phyloP scores from a whole-genome alignment of 2,329 filamentous ascomycete species.

The Alternaria arborescens region DNA sequence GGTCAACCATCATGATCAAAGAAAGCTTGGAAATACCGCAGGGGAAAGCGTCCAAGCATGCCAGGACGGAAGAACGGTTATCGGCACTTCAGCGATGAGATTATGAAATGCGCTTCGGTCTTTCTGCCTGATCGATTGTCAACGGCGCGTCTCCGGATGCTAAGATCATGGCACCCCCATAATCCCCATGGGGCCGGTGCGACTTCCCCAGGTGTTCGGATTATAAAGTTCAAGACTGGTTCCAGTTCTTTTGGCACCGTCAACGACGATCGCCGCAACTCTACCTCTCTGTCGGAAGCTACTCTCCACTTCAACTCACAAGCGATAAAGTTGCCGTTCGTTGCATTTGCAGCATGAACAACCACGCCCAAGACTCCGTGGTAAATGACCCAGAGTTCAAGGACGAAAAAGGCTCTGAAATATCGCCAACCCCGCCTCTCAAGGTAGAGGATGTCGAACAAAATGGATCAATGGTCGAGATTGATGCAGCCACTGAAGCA shows the following conservation, averaged over 20 bases:
- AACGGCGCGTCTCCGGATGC: slow-evolving; percentile 20
- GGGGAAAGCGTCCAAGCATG: slow-evolving; percentile 6
- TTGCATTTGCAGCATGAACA: slow-evolving; percentile 10
- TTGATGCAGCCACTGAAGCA: slow-evolving; percentile 58
- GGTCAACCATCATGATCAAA: slow-evolving; percentile 2
- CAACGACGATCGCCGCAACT: slow-evolving; percentile 13
- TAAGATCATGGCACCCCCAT: slow-evolving; percentile 20
- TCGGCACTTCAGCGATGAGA: slow-evolving; percentile 8
- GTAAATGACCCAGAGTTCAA: slow-evolving; percentile 16
- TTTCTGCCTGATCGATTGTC: slow-evolving; percentile 13
- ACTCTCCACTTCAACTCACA: neutral
- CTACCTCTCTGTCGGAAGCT: neutral
- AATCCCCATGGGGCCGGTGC: slow-evolving; percentile 20
- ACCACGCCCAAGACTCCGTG: neutral
- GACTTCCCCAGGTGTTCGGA: slow-evolving; percentile 6
- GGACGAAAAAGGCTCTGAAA: slow-evolving; percentile 20
- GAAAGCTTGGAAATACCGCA: slow-evolving; percentile 7
- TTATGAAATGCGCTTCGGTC: neutral
- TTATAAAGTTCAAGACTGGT: slow-evolving; percentile 20
- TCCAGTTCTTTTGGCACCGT: slow-evolving; percentile 6
- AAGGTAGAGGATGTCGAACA: slow-evolving; percentile 26
- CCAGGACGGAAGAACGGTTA: slow-evolving; percentile 18
- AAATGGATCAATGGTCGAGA: slow-evolving; percentile 5
- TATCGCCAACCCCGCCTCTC: slow-evolving; percentile 20
- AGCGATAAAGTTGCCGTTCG: neutral